phyloP scores from a whole-genome alignment of 495 filamentous ascomycete genomes.

The Penicillium goetzii region DNA sequence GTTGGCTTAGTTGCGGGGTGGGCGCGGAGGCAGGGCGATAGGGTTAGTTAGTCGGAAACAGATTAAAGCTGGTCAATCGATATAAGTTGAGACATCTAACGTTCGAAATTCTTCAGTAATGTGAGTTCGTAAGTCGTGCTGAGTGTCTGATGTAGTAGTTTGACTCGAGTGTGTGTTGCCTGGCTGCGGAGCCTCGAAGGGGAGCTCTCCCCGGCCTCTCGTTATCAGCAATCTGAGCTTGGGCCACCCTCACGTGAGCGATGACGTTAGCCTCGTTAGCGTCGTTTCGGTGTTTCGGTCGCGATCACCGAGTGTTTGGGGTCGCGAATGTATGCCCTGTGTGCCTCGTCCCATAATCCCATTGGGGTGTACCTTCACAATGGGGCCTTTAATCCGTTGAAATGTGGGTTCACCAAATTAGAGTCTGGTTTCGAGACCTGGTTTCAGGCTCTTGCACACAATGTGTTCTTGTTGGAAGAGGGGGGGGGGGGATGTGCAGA shows the following conservation, averaged over 20 bases:
- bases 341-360: not conserved
- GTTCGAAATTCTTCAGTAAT: not conserved
- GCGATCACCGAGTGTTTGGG: not conserved
- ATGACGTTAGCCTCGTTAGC: constrained; percentile 22
- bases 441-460: not conserved
- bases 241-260: constrained; percentile 34
- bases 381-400: not conserved
- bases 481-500: not conserved
- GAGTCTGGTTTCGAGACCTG: not conserved
- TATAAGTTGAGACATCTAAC: not conserved
- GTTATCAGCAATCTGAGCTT: constrained; percentile 24
- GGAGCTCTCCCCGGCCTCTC: constrained; percentile 17
- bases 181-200: constrained; percentile 3
- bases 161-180: not conserved
- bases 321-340: not conserved
- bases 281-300: not conserved
- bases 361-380: not conserved
- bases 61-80: not conserved
- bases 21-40: not conserved
- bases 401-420: not conserved
- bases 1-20: constrained; percentile 12
- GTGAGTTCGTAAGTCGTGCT: not conserved
- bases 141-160: not conserved
- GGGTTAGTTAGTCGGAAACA: not conserved
- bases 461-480: not conserved